These are phyloP conservation scores for Jasminum sambac DNA, from an alignment of 257 asterid species.

Conservation along the genomic window DNA sequence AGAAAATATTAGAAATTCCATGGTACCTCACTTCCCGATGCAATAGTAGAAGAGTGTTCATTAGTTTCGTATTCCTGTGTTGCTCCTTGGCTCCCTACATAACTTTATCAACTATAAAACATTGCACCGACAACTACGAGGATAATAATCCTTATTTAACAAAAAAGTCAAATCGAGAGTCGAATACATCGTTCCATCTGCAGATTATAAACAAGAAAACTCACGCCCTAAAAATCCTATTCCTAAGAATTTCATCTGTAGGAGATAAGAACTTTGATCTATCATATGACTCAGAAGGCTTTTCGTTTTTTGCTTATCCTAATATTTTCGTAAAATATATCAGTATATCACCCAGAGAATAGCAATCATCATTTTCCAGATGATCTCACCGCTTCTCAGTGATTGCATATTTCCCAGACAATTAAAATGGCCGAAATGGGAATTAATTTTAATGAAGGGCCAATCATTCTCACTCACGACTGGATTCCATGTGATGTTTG, in stretches of 20 bases:
- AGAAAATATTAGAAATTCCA: conserved; percentile 17
- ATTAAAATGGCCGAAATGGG: too few species aligned
- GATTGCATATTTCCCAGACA: background rate
- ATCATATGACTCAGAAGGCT: too few species aligned
- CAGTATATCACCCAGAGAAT: background rate
- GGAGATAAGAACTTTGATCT: too few species aligned
- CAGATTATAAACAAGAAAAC: background rate
- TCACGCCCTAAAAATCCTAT: background rate
- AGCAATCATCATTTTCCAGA: background rate
- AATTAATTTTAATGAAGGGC: too few species aligned
- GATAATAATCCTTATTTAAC: background rate
- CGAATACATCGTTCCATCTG: background rate
- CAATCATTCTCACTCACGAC: background rate
- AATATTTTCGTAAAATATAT: too few species aligned
- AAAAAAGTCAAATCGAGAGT: background rate
- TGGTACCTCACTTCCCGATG: conserved; percentile 87
- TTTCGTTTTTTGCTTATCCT: too few species aligned
- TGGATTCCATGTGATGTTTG: background rate
- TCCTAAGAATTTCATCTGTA: background rate
- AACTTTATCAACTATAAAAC: background rate
- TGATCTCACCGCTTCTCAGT: background rate
- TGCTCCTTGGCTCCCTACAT: conserved; percentile 83
- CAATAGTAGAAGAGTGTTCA: conserved; percentile 77
- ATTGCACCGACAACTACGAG: background rate
- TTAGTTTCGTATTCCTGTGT: conserved; percentile 88